Evolutionary conservation across 2,329 filamentous ascomycete species (phyloP), one percentile per base, ranked within the genome.

Genomic region (Fusarium napiforme): DNA sequence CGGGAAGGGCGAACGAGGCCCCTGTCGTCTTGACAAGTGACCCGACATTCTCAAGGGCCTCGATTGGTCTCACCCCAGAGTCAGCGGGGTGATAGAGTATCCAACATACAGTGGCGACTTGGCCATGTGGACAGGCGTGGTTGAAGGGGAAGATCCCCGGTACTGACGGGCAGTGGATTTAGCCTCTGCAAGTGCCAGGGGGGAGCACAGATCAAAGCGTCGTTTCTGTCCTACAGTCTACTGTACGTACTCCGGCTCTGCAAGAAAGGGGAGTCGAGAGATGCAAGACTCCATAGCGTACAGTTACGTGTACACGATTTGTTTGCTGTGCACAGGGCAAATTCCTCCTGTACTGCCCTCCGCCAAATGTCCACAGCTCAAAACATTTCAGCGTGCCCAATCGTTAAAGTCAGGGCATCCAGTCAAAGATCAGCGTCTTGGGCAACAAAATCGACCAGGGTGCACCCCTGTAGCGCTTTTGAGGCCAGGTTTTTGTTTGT

Each of bases 121-220:
- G 71, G 60, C 59, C 71, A 74, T 69, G 71, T 74, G 71, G 71
- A 74, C 61, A 45, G 64, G 71, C 40, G 59, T 74, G 71, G 71
- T 74, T 74, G 71, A 71, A 69, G 58, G 71, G 66, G 23, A 66
- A 52, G 42, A 32, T 56, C 60, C 65, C 71, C 56, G 59, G 55
- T 26, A 47, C 37, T 55, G 46, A 71, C 66, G 59, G 64, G 55
- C 60, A 60, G 60, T 71, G 60, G 60, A 10, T 30, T 30, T 43
- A 57, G 34, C 28, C 49, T 69, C 67, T 69, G 72, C 63, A 72
- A 66, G 56, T 59, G 32, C 56, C 56, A 49, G 40, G 67, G 67
- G 55, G 55, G 62, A 55, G 60, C 39, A 60, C 28, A 66, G 53
- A 67, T 56, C 40, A 42, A 56, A 42, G 39, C 37, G 65, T 57